A percentile compares a stretch with the other conserved stretches of the same genome.
These are phyloP conservation scores for Phaeomoniella chlamydospora DNA, from an alignment of 2,329 filamentous ascomycete species.

Conservation along the genomic window DNA sequence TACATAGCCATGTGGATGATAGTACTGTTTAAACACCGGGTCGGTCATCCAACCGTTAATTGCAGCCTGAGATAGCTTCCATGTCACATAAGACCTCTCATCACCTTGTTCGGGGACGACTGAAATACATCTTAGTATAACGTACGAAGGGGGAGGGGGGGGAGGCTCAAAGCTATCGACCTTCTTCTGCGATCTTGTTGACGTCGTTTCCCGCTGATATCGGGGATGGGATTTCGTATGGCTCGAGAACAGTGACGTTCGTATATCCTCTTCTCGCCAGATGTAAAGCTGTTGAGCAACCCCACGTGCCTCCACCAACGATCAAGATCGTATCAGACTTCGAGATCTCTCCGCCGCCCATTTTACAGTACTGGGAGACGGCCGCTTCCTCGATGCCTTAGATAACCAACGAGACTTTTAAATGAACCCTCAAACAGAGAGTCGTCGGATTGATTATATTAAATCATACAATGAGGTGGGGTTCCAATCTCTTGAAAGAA, in stretches of 20 bases:
- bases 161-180: conserved; percentile 3
- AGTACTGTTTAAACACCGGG: conserved; percentile 27
- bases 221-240: conserved; percentile 27
- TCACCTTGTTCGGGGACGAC: conserved; percentile 4
- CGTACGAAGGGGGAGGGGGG: not conserved
- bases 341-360: not conserved
- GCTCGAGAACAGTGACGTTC: conserved; percentile 32
- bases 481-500: too few species aligned
- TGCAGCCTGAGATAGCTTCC: conserved; percentile 14
- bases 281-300: conserved; percentile 32
- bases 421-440: too few species aligned
- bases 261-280: conserved; percentile 28
- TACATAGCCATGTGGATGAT: conserved; percentile 29
- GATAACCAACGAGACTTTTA: too few species aligned
- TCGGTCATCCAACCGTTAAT: conserved; percentile 28
- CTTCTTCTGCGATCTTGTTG: conserved; percentile 27
- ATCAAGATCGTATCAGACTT: conserved; percentile 20
- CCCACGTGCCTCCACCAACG: conserved; percentile 33
- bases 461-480: too few species aligned
- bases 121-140: not conserved
- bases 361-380: too few species aligned
- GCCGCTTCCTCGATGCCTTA: too few species aligned
- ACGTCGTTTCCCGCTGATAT: conserved; percentile 33
- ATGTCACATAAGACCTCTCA: conserved; percentile 4
- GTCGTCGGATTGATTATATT: too few species aligned